Evolutionary conservation across 176 grass and related monocot species (phyloP).

Genomic region (Zea mays): DNA sequence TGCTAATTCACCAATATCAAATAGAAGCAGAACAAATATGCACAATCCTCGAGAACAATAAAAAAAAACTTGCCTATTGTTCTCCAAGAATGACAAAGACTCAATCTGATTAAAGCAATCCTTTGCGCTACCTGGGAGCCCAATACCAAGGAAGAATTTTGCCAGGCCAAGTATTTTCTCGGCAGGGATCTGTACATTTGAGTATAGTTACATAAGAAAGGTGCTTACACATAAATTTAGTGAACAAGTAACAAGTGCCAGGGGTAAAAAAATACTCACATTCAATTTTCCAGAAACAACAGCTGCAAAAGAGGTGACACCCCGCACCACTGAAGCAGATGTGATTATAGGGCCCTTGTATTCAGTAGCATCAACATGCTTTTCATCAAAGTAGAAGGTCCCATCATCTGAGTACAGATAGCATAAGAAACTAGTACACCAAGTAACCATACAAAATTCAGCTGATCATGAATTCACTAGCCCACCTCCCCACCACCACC

Average conservation of each 20-base stretch:
- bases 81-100: conserved; percentile 74
- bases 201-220: conserved; percentile 25
- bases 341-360: conserved; percentile 87
- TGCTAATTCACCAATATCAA: background rate
- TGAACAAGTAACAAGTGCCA: background rate
- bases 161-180: conserved; percentile 85
- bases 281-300: conserved; percentile 79
- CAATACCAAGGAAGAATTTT: conserved; percentile 90
- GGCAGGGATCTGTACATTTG: conserved; percentile 69
- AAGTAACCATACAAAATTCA: background rate
- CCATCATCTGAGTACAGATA: conserved; percentile 67
- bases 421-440: background rate
- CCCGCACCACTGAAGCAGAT: conserved; percentile 80
- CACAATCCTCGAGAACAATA: conserved; percentile 13
- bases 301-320: conserved; percentile 65
- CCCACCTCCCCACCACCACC: background rate
- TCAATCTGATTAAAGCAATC: conserved; percentile 92
- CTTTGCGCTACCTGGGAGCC: conserved; percentile 75
- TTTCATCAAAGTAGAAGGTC: conserved; percentile 93
- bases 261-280: conserved; percentile 39
- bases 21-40: background rate
- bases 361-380: conserved; percentile 73
- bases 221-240: conserved; percentile 21
- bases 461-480: background rate
- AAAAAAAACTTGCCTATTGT: conserved; percentile 62